Base-by-base conservation (phyloP, 2,329 filamentous ascomycete genomes). In the Beauveria pseudobassiana region DNA sequence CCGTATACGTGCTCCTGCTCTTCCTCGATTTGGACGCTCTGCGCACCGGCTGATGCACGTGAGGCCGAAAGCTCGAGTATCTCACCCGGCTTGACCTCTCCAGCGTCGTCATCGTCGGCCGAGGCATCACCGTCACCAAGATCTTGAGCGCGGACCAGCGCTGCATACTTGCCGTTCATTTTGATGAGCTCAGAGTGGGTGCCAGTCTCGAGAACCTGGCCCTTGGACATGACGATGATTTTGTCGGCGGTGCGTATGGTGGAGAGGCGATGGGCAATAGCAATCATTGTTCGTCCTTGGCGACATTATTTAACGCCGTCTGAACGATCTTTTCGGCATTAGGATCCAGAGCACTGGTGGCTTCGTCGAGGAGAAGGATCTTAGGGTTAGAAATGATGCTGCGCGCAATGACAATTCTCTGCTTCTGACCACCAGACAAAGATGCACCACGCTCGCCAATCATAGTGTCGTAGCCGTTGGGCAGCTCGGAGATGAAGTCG, bases 351-450 rank as follows among this genome's bases (percentile, higher is more conserved):
- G 87, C 84, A 53, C 82, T 86, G 0, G 87, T 90, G 1, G 87
- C 87, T 70, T 90, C 87, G 65, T 90, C 87, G 1, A 90, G 75
- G 34, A 90, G 81, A 0, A 90, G 74, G 49, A 90, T 83, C 3
- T 77, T 77, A 0, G 87, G 86, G 61, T 86, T 76, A 24, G 84
- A 84, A 49, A 89, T 78, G 64, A 89, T 87, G 63, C 82, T 85
- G 22, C 86, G 79, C 2, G 87, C 87, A 64, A 89, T 88, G 2
- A 86, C 82, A 28, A 89, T 77, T 5, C 87, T 80, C 67, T 89
- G 87, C 58, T 86, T 80, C 67, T 89, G 87, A 1, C 87, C 87
- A 9, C 87, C 87, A 5, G 83, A 87, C 0, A 90, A 74, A 51
- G 85, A 85, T 9, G 85, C 82, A 0, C 87, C 87, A 14, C 81